Evolutionary conservation across 805 yeast species (phyloP).

Genomic region (Priceomyces fermenticarens): DNA sequence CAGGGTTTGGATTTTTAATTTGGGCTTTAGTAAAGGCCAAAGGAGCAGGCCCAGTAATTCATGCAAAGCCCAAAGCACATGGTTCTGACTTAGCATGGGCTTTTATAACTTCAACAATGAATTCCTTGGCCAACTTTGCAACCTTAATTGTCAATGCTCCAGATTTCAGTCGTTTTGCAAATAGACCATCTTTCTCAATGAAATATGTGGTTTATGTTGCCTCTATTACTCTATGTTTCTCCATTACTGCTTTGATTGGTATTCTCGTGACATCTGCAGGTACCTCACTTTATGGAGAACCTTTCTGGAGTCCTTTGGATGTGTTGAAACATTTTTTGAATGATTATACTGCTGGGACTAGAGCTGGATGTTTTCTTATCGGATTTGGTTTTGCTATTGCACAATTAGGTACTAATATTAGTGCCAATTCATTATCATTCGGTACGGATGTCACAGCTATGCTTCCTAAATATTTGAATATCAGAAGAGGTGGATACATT

Average conservation of each 20-base stretch:
- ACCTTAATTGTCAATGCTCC: conserved; percentile 88
- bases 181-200: conserved; percentile 36
- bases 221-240: conserved; percentile 74
- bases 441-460: conserved; percentile 42
- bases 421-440: conserved; percentile 40
- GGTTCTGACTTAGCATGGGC: conserved; percentile 79
- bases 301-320: conserved; percentile 84
- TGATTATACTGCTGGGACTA: conserved; percentile 33
- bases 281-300: conserved; percentile 58
- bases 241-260: conserved; percentile 80
- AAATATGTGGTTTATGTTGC: conserved; percentile 46
- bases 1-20: conserved; percentile 76
- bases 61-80: conserved; percentile 44
- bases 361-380: conserved; percentile 43
- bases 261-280: conserved; percentile 82
- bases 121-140: conserved; percentile 80
- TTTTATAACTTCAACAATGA: conserved; percentile 74
- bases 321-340: conserved; percentile 62
- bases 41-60: conserved; percentile 74
- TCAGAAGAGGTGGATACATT: conserved; percentile 39
- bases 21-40: conserved; percentile 83
- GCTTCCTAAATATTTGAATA: conserved; percentile 37
- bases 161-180: conserved; percentile 83
- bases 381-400: conserved; percentile 39
- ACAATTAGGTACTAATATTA: conserved; percentile 41